These are phyloP conservation scores for Arthrobotrys conoides DNA, from an alignment of 2,329 filamentous ascomycete genomes.

Conservation along the genomic window DNA sequence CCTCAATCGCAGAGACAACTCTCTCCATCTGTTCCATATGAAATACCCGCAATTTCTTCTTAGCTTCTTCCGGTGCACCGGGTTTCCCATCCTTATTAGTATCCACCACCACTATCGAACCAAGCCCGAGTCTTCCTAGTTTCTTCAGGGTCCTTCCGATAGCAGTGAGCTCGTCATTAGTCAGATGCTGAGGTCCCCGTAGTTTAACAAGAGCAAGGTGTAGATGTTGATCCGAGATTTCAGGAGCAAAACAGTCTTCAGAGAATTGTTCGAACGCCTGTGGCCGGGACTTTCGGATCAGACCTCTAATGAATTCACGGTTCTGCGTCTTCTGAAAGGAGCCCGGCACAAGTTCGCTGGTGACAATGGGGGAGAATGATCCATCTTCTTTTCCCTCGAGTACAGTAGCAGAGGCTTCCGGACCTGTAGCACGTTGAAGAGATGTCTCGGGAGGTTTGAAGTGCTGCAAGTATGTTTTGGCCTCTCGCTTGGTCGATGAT, in stretches of 20 bases:
- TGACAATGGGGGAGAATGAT: slow-evolving; percentile 72
- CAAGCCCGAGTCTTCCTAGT: slow-evolving; percentile 83
- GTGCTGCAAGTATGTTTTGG: slow-evolving; percentile 89
- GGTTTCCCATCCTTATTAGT: slow-evolving; percentile 67
- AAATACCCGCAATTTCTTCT: slow-evolving; percentile 27
- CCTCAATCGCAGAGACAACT: slow-evolving; percentile 62
- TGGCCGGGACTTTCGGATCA: slow-evolving; percentile 65
- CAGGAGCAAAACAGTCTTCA: slow-evolving; percentile 63
- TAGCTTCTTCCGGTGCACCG: slow-evolving; percentile 46
- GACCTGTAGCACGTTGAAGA: background rate
- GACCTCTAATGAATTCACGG: slow-evolving; percentile 74
- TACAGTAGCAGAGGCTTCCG: slow-evolving; percentile 45
- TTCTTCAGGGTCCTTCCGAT: slow-evolving; percentile 88
- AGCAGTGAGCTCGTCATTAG: slow-evolving; percentile 79
- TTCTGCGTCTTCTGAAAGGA: slow-evolving; percentile 73
- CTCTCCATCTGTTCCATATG: slow-evolving; percentile 61
- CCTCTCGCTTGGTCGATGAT: slow-evolving; percentile 91
- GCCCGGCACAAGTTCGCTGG: slow-evolving; percentile 74
- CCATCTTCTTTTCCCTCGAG: slow-evolving; percentile 65
- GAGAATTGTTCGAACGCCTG: slow-evolving; percentile 65
- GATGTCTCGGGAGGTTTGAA: slow-evolving; percentile 72
- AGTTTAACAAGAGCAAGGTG: slow-evolving; percentile 91
- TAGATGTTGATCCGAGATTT: slow-evolving; percentile 67
- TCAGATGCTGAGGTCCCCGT: slow-evolving; percentile 72
- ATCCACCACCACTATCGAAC: slow-evolving; percentile 86